Conservation (phyloP, 208 protist species). For the Crithidia sp. region DNA sequence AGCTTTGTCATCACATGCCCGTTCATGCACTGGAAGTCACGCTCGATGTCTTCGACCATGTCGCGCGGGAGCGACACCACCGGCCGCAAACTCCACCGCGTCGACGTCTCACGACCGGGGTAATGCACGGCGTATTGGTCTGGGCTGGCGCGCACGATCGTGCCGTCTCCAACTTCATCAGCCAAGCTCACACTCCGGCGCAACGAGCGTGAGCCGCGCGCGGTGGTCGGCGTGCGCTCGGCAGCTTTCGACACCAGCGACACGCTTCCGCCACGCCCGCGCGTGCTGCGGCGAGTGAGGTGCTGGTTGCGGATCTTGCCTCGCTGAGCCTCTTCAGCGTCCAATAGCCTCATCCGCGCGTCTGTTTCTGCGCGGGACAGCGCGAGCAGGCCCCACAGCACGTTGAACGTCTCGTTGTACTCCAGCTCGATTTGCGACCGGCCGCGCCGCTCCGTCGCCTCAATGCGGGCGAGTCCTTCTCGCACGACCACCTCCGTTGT, state of each 20-base stretch:
- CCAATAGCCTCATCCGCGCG: conserved; percentile 30
- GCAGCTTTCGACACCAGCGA: conserved; percentile 43
- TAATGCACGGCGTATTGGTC: conserved; percentile 85
- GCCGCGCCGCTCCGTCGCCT: conserved; percentile 57
- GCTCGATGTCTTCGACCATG: conserved; percentile 58
- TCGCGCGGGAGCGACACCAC: conserved; percentile 83
- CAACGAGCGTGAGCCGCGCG: conserved; percentile 37
- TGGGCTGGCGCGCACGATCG: conserved; percentile 64
- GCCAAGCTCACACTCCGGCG: conserved; percentile 62
- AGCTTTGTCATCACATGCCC: conserved; percentile 86
- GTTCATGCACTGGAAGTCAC: conserved; percentile 82
- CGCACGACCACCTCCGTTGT: conserved; percentile 43
- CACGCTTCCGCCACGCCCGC: conserved; percentile 56
- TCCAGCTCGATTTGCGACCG: conserved; percentile 68
- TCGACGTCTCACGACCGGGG: conserved; percentile 70
- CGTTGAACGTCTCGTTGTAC: conserved; percentile 59
- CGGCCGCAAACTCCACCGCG: conserved; percentile 72
- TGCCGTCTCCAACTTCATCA: conserved; percentile 29
- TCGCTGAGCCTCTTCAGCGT: conserved; percentile 46
- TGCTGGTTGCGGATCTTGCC: conserved; percentile 41
- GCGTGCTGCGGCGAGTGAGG: conserved; percentile 20
- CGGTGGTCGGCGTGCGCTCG: conserved; percentile 2
- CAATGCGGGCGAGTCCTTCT: conserved; percentile 53
- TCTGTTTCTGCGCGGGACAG: conserved; percentile 48
- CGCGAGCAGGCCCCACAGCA: conserved; percentile 44